A percentile compares a stretch with the other conserved stretches of the same genome.
These are phyloP conservation scores for Skeletonema menzelii DNA, from an alignment of 108 stramenopile genomes.

Conservation along the genomic window DNA sequence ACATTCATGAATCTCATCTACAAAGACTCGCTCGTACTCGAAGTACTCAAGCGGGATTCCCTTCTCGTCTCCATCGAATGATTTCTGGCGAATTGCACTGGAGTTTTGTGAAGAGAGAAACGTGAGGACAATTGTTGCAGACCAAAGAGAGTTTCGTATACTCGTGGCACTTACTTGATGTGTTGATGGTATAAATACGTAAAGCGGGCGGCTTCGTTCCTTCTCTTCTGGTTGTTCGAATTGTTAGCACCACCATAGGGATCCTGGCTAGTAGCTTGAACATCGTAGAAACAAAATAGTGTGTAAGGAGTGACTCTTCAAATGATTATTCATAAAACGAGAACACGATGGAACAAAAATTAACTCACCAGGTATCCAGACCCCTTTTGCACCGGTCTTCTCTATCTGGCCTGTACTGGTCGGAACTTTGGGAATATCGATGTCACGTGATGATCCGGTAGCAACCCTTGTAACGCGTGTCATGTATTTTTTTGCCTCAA, in stretches of 20 bases:
- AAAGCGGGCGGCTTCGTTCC: slow-evolving; percentile 63
- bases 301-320: background rate
- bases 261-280: slow-evolving; percentile 39
- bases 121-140: no score
- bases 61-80: slow-evolving; percentile 48
- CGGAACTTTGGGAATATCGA: slow-evolving; percentile 50
- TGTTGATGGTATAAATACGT: slow-evolving; percentile 57
- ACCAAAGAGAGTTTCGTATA: no score
- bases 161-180: no score
- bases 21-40: slow-evolving; percentile 71
- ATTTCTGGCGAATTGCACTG: slow-evolving; percentile 52
- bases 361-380: slow-evolving; percentile 61
- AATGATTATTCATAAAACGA: background rate
- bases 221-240: slow-evolving; percentile 48
- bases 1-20: slow-evolving; percentile 79
- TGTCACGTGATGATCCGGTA: slow-evolving; percentile 9
- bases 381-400: slow-evolving; percentile 48
- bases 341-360: background rate
- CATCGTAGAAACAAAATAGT: no score
- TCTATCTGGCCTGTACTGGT: slow-evolving; percentile 45
- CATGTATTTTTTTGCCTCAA: slow-evolving; percentile 57
- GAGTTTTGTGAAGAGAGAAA: no score
- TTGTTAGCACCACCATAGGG: slow-evolving; percentile 58
- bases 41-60: slow-evolving; percentile 79
- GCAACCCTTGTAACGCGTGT: slow-evolving; percentile 40